These are phyloP conservation scores for Rhododendron kiyosumense DNA, from an alignment of 148 eudicot species.

Conservation along the genomic window DNA sequence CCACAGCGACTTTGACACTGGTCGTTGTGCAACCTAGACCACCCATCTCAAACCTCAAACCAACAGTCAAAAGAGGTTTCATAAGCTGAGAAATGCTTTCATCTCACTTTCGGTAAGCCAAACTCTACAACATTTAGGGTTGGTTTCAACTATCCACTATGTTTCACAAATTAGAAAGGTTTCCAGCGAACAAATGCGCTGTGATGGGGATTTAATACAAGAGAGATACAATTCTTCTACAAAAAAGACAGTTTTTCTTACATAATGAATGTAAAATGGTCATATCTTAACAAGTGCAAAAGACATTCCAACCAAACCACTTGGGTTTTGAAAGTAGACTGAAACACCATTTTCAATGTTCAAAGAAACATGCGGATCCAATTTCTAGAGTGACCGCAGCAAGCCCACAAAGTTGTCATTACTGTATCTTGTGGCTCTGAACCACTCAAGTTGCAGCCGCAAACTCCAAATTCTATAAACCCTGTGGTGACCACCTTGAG, in stretches of 20 bases:
- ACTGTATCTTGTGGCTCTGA: neutral
- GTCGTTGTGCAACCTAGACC: too few relatives aligned
- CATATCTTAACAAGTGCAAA: neutral
- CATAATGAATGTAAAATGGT: neutral
- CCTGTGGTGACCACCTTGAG: neutral
- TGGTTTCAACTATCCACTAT: neutral
- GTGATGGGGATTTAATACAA: neutral
- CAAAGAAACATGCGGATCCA: neutral
- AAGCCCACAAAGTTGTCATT: neutral
- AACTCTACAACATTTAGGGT: neutral
- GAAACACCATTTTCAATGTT: neutral
- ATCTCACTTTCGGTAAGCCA: neutral
- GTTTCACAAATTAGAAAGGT: neutral
- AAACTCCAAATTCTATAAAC: neutral
- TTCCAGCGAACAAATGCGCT: neutral
- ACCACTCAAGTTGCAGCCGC: neutral
- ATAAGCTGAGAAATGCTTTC: neutral
- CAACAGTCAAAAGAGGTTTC: too few relatives aligned
- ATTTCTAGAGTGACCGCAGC: neutral
- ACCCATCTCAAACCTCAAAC: too few relatives aligned
- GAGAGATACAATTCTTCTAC: neutral
- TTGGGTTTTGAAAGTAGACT: neutral
- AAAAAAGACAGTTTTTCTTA: neutral
- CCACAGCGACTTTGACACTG: neutral
- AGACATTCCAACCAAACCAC: neutral